Evolutionary conservation across 139 green algal genomes (phyloP), one percentile per base, ranked within the genome.

Genomic region (Tetraselmis striata): DNA sequence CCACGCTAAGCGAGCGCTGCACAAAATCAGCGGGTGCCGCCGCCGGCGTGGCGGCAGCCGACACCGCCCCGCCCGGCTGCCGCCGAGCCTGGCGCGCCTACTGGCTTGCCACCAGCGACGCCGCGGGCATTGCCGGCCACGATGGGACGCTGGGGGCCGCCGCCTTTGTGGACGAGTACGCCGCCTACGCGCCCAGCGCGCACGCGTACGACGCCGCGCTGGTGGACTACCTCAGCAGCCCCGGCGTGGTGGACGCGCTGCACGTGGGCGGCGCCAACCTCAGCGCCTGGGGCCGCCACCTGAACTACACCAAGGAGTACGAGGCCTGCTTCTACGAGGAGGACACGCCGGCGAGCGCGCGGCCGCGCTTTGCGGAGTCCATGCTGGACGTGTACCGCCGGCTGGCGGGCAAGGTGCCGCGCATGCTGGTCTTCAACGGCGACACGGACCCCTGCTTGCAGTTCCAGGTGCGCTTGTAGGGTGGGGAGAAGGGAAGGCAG

Each of bases 401-500:
- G 26, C 11, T 87, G 28, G 79, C 84, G 45, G 32, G 32, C 27
- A 30, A 31, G 23, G n/a, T 87, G 23, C 2, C 29, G 18, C 1
- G 31, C 29, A 84, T 79, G 23, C 76, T 84, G 31, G 84, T 87
- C 28, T 84, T 84, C 59, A 87, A 87, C 77, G 84, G 84, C 28
- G 84, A 87, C 29, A 87, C 84, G 1, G 84, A 87, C 77, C 84
- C 84, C 1, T 84, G 80, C 80, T 76, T 87, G 29, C 81, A 79
- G 76, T 87, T 84, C 79, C 45, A 84, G n/a, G n/a, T n/a, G n/a
- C n/a, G n/a, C n/a, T n/a, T n/a, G n/a, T n/a, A n/a, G n/a, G n/a
- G n/a, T n/a, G n/a, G n/a, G n/a, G n/a, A n/a, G n/a, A n/a, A n/a
- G n/a, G n/a, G n/a, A n/a, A n/a, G n/a, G n/a, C n/a, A n/a, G n/a